Base-by-base conservation (phyloP, 768 basidiomycete genomes). In the Boletus insuetus region DNA sequence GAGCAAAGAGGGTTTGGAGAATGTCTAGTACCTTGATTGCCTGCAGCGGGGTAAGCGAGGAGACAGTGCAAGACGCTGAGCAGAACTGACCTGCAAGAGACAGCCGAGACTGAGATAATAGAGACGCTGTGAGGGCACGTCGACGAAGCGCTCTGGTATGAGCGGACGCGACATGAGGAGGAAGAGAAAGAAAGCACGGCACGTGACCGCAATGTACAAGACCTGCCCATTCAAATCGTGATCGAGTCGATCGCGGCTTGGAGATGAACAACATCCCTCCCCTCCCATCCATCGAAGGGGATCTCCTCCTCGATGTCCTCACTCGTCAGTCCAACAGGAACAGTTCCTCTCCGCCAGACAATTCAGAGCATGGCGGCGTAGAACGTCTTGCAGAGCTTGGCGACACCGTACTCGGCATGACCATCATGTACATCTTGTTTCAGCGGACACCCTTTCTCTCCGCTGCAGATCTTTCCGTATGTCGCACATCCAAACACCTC, bases 11-110 rank as follows among this genome's bases (percentile, higher is more conserved):
- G 46, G 74, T 82, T 62, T 79, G 77, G 19, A 88, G 56, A 48
- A 89, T 78, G 68, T 94, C 90, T 54, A 89, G 71, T 3, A 84
- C 51, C 76, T 96, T 96, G 58, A 89, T 76, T 26, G 89, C 82
- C 91, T 49, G 53, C 8, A 7, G 38, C 22, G 55, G 10, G 26
- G 47, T 62, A 41, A 63, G 44, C 6, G 46, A 38, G n/a, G n/a
- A 22, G 24, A 9, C 34, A 13, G 2, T 13, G 1, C 6, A 0
- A 6, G 14, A 16, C 0, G 0, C 6, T 24, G 22, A 1, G 17
- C 34, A 0, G 26, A 8, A 60, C 79, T 51, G 58, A 89, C 92
- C 79, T 94, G 92, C 34, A 89, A 77, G 3, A 93, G 76, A 39
- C 85, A 79, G 9, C 86, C 89, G 24, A 93, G 72, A 56, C 91